Base-by-base conservation (phyloP, 306 rosid genomes). In the Spatholobus suberectus region DNA sequence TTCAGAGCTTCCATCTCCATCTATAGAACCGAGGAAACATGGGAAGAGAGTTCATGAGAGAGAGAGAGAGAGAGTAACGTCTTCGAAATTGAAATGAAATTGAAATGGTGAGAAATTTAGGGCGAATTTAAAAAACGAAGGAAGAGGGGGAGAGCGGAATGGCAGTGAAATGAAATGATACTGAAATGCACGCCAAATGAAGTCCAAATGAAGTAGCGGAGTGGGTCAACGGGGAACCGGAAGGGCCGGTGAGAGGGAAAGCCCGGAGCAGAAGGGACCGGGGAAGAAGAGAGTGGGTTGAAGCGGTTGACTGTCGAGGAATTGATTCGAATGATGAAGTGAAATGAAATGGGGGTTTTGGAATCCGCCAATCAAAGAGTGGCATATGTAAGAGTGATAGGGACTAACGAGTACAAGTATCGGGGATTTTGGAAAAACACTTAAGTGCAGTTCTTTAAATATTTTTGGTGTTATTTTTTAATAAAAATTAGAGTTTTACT, bases 181-280 rank as follows among this genome's bases (percentile, higher is more conserved):
- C 89, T 73, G 94, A 94, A 94, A 94, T 90, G 69, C 86, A 86
- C 90, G 88, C 75, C 81, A 90, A 88, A 94, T 94, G 90, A 90
- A 92, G 91, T 81, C 79, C 79, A 91, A 87, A 87, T 68, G 84
- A 82, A 89, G 86, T 85, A 52, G 35, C 9, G 52, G 73, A 55
- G 61, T 75, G 80, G 72, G 73, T 41, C 61, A 14, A 38, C 23
- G 51, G 82, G 75, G 26, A 66, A 88, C 92, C 85, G 81, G 88
- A 18, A 59, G 67, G 17, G 32, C 61, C 75, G 82, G 91, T 83
- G 57, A 35, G 44, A 73, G 72, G 59, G 46, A 12, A n/a, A 20
- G 0, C 2, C 8, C 10, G 26, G 14, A 32, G 6, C 1, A 62
- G 67, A 15, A 17, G 26, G 40, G 21, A 9, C 65, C 38, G 23